Conservation (phyloP, 257 asterid species). For the Solanum ahanhuiri region DNA sequence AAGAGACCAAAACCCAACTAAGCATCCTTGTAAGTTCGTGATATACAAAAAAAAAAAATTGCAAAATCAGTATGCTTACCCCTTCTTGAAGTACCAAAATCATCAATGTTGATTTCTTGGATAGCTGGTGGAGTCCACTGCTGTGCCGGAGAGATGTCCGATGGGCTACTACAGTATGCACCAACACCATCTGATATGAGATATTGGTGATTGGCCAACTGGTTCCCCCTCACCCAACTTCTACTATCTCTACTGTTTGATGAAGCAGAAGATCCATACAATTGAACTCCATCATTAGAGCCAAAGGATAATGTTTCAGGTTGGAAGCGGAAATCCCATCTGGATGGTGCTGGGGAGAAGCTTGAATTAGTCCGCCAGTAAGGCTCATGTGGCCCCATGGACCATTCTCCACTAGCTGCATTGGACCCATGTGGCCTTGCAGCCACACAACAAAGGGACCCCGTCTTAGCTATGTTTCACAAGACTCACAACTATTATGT, state of each 20-base stretch:
- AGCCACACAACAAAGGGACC: constrained; percentile 99
- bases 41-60: not conserved
- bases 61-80: constrained; percentile 26
- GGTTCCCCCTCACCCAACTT: constrained; percentile 79
- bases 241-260: constrained; percentile 92
- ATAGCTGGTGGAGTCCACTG: constrained; percentile 86
- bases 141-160: constrained; percentile 69
- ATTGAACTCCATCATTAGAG: constrained; percentile 73
- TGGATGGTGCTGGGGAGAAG: constrained; percentile 91
- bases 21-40: not conserved
- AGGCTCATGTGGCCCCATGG: constrained; percentile 90
- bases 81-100: constrained; percentile 54
- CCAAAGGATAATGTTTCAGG: constrained; percentile 70
- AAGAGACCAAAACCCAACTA: not conserved
- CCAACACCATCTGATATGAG: constrained; percentile 61
- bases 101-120: constrained; percentile 75
- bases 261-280: constrained; percentile 74
- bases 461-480: constrained; percentile 92
- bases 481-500: constrained; percentile 22
- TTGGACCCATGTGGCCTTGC: constrained; percentile 99
- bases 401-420: constrained; percentile 85
- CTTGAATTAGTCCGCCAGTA: constrained; percentile 93
- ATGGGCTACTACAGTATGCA: constrained; percentile 73
- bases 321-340: constrained; percentile 79
- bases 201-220: constrained; percentile 46